phyloP scores from a whole-genome alignment of 2,329 filamentous ascomycete genomes.

The Amauroascus verrucosus region DNA sequence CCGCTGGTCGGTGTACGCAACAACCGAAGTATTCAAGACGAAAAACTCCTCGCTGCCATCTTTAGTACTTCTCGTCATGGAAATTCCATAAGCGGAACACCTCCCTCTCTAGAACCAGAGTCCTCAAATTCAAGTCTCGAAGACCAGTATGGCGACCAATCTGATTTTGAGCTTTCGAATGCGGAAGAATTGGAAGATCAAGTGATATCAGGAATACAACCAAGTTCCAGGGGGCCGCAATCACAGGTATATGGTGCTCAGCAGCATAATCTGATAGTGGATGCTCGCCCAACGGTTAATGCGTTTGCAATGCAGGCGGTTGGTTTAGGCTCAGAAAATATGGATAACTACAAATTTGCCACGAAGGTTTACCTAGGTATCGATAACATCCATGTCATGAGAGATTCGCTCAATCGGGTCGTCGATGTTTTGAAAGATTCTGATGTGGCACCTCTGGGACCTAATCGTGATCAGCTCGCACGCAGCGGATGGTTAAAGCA shows the following conservation, averaged over 20 bases:
- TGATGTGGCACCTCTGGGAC: slow-evolving; percentile 71
- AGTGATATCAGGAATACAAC: slow-evolving; percentile 46
- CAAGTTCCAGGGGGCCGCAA: slow-evolving; percentile 52
- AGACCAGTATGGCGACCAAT: slow-evolving; percentile 35
- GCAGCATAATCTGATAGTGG: slow-evolving; percentile 87
- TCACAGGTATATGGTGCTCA: slow-evolving; percentile 77
- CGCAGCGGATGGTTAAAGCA: slow-evolving; percentile 90
- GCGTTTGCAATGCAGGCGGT: slow-evolving; percentile 89
- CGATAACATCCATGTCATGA: slow-evolving; percentile 98
- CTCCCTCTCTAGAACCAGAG: slow-evolving; percentile 34
- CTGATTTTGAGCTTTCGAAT: slow-evolving; percentile 47
- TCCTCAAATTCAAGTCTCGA: slow-evolving; percentile 42
- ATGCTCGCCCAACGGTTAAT: slow-evolving; percentile 88
- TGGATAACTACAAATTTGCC: slow-evolving; percentile 91
- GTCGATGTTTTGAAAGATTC: slow-evolving; percentile 86
- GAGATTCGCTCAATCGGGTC: slow-evolving; percentile 76
- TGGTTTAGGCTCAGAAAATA: slow-evolving; percentile 90
- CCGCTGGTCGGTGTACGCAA: slow-evolving; percentile 75
- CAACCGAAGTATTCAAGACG: slow-evolving; percentile 89
- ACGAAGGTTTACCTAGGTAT: slow-evolving; percentile 89
- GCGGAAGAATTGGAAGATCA: slow-evolving; percentile 61
- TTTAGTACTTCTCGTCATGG: slow-evolving; percentile 61
- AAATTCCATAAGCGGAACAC: slow-evolving; percentile 33
- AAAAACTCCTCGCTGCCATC: slow-evolving; percentile 83
- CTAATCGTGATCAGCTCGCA: slow-evolving; percentile 66